Percentiles rank a stretch among this genome's conserved stretches.
Evolutionary conservation across 208 protist species (phyloP).

Genomic region (Pavlovales sp.): DNA sequence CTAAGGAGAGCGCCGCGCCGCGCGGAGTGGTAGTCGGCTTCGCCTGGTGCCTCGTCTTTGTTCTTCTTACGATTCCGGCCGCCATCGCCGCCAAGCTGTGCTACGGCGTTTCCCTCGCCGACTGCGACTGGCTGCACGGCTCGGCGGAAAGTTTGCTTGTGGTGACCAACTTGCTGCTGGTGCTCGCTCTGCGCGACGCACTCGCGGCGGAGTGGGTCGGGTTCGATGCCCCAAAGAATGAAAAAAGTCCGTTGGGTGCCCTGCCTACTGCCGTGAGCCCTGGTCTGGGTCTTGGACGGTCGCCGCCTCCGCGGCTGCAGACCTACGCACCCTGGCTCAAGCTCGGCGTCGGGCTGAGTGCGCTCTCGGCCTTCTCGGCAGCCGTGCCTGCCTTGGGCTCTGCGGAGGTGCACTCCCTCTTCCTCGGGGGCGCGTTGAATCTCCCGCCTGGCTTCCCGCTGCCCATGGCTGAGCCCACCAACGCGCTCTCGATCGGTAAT

Average conservation of each 20-base stretch:
- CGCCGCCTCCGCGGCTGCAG: not conserved
- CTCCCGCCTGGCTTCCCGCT: not conserved
- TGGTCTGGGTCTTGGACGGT: too few relatives aligned
- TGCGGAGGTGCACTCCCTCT: conserved; percentile 20
- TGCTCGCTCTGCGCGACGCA: conserved; percentile 10
- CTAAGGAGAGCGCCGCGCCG: not conserved
- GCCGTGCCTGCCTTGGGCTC: not conserved
- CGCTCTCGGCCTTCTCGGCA: not conserved
- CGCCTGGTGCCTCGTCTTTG: conserved; percentile 15
- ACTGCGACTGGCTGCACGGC: conserved; percentile 55
- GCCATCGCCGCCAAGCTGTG: not conserved
- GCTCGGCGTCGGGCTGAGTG: not conserved
- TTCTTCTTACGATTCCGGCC: conserved; percentile 32
- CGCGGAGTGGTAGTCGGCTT: conserved; percentile 18
- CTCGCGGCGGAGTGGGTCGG: not conserved
- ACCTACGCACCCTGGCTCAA: not conserved
- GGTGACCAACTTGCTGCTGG: conserved; percentile 44
- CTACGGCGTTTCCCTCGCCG: conserved; percentile 42
- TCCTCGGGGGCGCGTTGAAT: conserved; percentile 21
- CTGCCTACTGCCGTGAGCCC: not conserved
- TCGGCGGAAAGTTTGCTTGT: conserved; percentile 46
- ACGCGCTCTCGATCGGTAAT: conserved; percentile 43
- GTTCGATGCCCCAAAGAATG: not conserved
- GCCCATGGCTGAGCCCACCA: conserved; percentile 27
- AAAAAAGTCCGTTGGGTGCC: not conserved